A percentile compares a stretch with the other conserved stretches of the same genome.
These are phyloP conservation scores for Allium sativum DNA, from an alignment of 106 monocot species.

Conservation along the genomic window DNA sequence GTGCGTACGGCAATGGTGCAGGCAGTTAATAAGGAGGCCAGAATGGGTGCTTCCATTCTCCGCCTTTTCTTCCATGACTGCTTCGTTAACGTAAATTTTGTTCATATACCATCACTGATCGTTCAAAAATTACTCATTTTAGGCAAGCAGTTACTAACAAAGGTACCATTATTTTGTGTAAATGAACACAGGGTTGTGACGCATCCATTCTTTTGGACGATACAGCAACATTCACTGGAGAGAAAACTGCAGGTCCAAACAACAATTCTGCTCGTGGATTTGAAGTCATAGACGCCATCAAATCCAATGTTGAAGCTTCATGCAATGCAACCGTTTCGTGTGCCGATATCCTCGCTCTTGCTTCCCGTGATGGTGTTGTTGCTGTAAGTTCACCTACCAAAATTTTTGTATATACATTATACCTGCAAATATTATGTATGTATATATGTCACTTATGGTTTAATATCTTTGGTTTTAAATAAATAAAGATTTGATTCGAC, in stretches of 20 bases:
- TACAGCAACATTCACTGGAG: conserved; percentile 19
- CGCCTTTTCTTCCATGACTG: conserved; percentile 45
- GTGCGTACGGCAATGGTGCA: conserved; percentile 18
- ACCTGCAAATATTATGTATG: background rate
- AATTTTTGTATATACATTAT: background rate
- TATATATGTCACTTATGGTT: background rate
- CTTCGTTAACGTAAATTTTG: conserved; percentile 15
- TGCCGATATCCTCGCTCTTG: conserved; percentile 41
- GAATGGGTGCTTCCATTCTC: conserved; percentile 46
- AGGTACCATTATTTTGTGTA: too few species aligned
- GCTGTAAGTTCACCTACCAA: conserved; percentile 3
- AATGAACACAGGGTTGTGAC: conserved; percentile 26
- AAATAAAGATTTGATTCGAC: background rate
- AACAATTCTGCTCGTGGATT: conserved; percentile 28
- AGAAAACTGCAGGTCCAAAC: conserved; percentile 26
- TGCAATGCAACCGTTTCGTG: conserved; percentile 35
- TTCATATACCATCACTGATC: background rate
- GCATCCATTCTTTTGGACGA: conserved; percentile 33
- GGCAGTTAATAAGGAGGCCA: conserved; percentile 18
- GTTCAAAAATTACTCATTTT: background rate
- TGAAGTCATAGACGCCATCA: conserved; percentile 38
- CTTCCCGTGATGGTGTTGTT: conserved; percentile 23
- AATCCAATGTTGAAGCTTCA: conserved; percentile 13
- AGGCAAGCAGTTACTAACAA: too few species aligned
- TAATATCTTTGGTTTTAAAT: too few species aligned